Conservation (phyloP, 495 filamentous ascomycete species). For the Talaromyces wortmannii region DNA sequence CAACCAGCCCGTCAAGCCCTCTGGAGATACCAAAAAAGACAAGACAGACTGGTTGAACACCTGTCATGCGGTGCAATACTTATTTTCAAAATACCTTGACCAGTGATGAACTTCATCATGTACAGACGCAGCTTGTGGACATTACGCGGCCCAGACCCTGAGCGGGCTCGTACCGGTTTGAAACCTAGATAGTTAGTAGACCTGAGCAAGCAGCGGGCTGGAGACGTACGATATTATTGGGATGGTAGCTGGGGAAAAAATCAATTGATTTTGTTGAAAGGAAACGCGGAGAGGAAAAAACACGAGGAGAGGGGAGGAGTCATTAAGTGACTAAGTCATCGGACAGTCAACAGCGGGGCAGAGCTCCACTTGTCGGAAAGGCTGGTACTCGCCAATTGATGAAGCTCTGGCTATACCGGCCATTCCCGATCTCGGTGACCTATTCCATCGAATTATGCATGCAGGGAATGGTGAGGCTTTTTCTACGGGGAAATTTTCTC, state of each 20-base stretch:
- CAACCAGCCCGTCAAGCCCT: constrained; percentile 13
- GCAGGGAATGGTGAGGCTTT: no score
- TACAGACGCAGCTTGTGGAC: not conserved
- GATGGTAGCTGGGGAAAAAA: no score
- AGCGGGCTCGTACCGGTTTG: constrained; percentile 5
- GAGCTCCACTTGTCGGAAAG: not conserved
- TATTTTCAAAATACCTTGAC: constrained; percentile 52
- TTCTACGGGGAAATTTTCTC: no score
- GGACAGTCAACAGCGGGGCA: not conserved
- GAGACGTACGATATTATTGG: no score
- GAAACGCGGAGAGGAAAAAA: not conserved
- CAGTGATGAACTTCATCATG: constrained; percentile 12
- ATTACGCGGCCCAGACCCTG: constrained; percentile 3
- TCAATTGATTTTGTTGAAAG: not conserved
- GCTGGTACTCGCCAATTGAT: not conserved
- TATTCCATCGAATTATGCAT: no score
- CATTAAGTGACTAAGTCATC: not conserved
- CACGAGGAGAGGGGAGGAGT: not conserved
- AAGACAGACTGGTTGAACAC: constrained; percentile 36
- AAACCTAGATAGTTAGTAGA: no score
- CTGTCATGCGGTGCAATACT: constrained; percentile 53
- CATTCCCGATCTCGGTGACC: no score
- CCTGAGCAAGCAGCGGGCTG: no score
- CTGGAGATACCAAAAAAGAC: constrained; percentile 1
- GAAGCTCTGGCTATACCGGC: no score